Evolutionary conservation across 768 basidiomycete species (phyloP), one percentile per base, ranked within the genome.

Genomic region (Pulveroboletus sp.): DNA sequence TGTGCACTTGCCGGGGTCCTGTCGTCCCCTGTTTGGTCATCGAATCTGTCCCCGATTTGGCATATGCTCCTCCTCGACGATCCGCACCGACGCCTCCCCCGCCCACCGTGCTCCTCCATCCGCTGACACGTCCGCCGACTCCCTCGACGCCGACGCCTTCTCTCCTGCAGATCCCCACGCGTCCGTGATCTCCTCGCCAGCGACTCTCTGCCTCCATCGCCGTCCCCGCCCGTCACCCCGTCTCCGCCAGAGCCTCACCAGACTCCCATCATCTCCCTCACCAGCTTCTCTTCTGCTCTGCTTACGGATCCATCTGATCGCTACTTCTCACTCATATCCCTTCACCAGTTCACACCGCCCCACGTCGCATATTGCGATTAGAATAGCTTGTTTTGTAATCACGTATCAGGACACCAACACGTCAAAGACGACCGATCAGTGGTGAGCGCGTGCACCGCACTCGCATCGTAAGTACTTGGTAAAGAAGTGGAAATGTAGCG

Each of bases 1-100:
- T 67, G 57, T 2, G 38, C 62, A 17, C 57, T 69, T 46, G 24
- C 59, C 49, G 66, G 66, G 66, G 66, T 67, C 66, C 52, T 36
- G 38, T 49, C 48, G n/a, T 40, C 17, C 62, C 46, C 35, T 43
- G 5, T 57, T 42, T 59, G 54, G 62, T 55, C 50, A 54, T 57
- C 58, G 54, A 62, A 59, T 54, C 18, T 40, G 39, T 36, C 2
- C 43, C 42, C 46, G 32, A 50, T 67, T 32, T 49, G 51, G 65
- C 27, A 28, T 13, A 53, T 21, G 17, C 1, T 55, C 57, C 57
- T 21, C 21, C 21, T 60, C 60, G 57, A 58, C 62, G 62, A 68
- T 68, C 66, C 64, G 55, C 65, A 39, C 64, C 64, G 64, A 59
- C 65, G 49, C 35, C 6, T 21, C 21, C 14, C 14, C 15, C 15